phyloP scores from a whole-genome alignment of 768 basidiomycete genomes.

The Jaapia argillacea region DNA sequence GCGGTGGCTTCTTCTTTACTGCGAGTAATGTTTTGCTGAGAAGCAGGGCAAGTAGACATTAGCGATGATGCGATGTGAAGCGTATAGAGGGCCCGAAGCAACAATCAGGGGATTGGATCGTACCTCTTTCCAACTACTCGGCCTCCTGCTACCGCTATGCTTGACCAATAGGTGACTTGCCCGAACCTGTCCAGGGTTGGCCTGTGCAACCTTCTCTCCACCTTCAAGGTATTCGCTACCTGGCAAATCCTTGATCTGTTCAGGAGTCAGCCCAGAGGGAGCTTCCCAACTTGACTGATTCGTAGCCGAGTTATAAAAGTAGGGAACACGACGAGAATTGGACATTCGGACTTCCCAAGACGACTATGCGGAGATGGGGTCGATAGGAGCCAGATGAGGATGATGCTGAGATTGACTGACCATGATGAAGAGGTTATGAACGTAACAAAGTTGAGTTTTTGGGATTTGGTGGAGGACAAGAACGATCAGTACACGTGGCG shows the following conservation, averaged over 20 bases:
- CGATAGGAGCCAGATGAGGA: no score
- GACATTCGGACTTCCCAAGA: slow-evolving; percentile 95
- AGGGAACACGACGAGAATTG: slow-evolving; percentile 63
- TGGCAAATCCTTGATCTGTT: slow-evolving; percentile 51
- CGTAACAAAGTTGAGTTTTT: no score
- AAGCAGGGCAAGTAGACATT: background rate
- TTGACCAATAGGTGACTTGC: slow-evolving; percentile 97
- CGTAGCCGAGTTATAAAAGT: slow-evolving; percentile 77
- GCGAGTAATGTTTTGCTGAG: slow-evolving; percentile 68
- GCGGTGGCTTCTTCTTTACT: slow-evolving; percentile 82
- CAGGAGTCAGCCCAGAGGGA: slow-evolving; percentile 50
- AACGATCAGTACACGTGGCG: no score
- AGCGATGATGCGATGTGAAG: slow-evolving; percentile 1
- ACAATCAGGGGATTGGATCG: slow-evolving; percentile 12
- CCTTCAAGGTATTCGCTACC: slow-evolving; percentile 49
- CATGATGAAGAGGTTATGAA: no score
- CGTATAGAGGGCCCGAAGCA: slow-evolving; percentile 1
- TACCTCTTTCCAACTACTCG: slow-evolving; percentile 82
- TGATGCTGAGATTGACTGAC: no score
- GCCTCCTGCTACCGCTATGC: slow-evolving; percentile 69
- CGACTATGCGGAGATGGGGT: no score
- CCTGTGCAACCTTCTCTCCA: slow-evolving; percentile 8
- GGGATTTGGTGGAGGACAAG: no score
- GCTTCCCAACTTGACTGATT: slow-evolving; percentile 73
- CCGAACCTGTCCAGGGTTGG: slow-evolving; percentile 50